phyloP scores from a whole-genome alignment of 1,284 basidiomycete species.

The Puccinia brachypodii region DNA sequence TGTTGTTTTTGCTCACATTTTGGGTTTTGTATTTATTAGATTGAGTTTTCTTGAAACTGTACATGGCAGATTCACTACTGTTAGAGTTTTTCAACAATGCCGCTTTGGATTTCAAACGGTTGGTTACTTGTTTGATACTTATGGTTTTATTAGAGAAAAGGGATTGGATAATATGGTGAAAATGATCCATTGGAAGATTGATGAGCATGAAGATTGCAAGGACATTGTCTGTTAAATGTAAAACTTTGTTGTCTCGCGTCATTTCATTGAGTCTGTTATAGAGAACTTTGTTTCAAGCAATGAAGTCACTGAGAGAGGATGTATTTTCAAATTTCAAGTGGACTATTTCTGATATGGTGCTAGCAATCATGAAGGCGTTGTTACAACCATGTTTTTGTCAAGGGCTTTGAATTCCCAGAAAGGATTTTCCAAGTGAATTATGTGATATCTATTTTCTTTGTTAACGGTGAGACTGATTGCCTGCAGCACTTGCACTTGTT shows the following conservation, averaged over 20 bases:
- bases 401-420: not conserved
- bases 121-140: not conserved
- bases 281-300: not conserved
- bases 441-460: not conserved
- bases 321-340: not conserved
- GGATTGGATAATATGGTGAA: not conserved
- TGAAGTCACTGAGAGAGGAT: not conserved
- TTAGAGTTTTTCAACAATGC: not conserved
- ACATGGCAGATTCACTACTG: not conserved
- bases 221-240: not conserved
- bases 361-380: not conserved
- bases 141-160: not conserved
- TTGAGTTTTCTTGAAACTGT: not conserved
- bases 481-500: not conserved
- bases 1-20: not conserved
- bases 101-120: not conserved
- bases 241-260: not conserved
- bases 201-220: not conserved
- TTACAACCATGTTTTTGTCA: not conserved
- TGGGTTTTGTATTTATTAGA: not conserved
- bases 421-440: not conserved
- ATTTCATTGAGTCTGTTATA: conserved; percentile 3
- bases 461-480: not conserved
- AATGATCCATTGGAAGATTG: not conserved
- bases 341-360: not conserved